These are phyloP conservation scores for Clitopilus passeckerianus DNA, from an alignment of 768 basidiomycete genomes.

Conservation along the genomic window DNA sequence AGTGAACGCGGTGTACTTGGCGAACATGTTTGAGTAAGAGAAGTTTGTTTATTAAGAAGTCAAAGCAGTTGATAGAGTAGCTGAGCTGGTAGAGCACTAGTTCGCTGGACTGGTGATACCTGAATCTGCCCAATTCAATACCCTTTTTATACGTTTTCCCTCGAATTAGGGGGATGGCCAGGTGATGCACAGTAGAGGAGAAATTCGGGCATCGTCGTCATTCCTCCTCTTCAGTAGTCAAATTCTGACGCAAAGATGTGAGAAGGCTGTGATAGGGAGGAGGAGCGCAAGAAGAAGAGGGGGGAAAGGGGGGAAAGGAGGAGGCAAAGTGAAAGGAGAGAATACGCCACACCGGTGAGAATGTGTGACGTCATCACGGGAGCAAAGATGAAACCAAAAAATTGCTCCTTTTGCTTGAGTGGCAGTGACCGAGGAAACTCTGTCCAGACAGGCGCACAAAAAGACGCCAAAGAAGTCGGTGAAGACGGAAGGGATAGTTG, in stretches of 20 bases:
- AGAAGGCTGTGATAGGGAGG: not conserved
- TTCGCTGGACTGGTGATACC: not conserved
- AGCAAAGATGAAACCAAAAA: not conserved
- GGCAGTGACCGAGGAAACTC: not conserved
- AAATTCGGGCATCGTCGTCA: not conserved
- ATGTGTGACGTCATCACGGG: not conserved
- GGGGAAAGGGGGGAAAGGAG: not conserved
- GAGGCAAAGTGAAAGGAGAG: not conserved
- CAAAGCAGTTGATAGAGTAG: not conserved
- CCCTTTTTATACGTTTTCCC: not conserved
- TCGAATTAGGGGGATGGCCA: not conserved
- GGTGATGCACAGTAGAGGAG: not conserved
- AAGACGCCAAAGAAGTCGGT: too few relatives aligned
- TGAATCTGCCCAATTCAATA: not conserved
- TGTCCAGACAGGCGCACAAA: too few relatives aligned
- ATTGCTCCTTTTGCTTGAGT: not conserved
- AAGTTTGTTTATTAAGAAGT: too few relatives aligned
- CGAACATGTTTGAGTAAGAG: not conserved
- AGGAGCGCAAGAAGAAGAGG: not conserved
- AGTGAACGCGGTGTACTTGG: not conserved
- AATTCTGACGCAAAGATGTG: too few relatives aligned
- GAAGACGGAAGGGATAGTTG: too few relatives aligned
- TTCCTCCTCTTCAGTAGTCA: not conserved
- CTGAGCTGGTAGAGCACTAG: not conserved
- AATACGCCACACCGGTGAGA: not conserved